Conservation (phyloP, 805 yeast species). For the Candida corydali region DNA sequence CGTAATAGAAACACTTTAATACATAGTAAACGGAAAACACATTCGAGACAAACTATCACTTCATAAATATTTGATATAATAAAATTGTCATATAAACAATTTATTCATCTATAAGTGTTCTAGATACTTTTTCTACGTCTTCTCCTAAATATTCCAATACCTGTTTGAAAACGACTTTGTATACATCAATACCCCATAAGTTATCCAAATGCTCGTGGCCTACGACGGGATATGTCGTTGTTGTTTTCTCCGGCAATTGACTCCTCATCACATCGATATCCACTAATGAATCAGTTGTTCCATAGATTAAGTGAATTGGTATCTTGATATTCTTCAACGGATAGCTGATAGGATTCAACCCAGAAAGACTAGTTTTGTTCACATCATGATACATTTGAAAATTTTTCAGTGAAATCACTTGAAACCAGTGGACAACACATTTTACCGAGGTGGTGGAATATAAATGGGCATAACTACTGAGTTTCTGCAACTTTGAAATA, state of each 20-base stretch:
- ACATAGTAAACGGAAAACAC: too few species aligned
- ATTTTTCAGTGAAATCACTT: conserved; percentile 68
- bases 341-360: conserved; percentile 33
- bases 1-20: too few species aligned
- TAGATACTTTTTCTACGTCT: conserved; percentile 7
- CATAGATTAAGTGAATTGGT: conserved; percentile 78
- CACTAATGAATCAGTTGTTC: conserved; percentile 77
- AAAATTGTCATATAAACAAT: too few species aligned
- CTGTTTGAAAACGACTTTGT: conserved; percentile 27
- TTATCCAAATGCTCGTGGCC: conserved; percentile 89
- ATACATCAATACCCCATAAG: conserved; percentile 76
- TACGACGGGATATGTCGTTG: conserved; percentile 52
- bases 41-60: too few species aligned
- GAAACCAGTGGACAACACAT: conserved; percentile 94
- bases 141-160: conserved; percentile 23
- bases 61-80: too few species aligned
- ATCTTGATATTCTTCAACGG: conserved; percentile 41
- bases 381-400: conserved; percentile 88
- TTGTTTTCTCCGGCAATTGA: conserved; percentile 55
- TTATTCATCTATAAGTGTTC: conserved; percentile 3
- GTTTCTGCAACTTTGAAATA: conserved; percentile 69
- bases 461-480: conserved; percentile 77
- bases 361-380: conserved; percentile 13
- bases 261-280: conserved; percentile 71
- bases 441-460: conserved; percentile 91